Evolutionary conservation across 2,329 filamentous ascomycete species (phyloP).

Genomic region (Pseudonectria foliicola): DNA sequence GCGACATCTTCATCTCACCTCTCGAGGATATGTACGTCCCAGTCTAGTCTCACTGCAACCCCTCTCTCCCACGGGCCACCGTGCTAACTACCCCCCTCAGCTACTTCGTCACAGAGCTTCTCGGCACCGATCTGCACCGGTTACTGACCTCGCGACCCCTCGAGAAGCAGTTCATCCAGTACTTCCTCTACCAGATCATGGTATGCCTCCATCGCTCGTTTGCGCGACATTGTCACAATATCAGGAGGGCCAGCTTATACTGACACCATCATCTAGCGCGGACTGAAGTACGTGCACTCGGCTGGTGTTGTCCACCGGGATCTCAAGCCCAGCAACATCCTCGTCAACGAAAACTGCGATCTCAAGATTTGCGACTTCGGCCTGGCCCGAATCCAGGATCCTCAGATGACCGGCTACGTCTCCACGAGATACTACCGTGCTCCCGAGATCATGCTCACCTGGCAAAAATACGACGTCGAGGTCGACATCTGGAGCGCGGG

Average conservation of each 20-base stretch:
- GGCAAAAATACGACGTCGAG: conserved; percentile 99
- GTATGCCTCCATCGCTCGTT: conserved; percentile 44
- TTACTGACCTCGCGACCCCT: conserved; percentile 90
- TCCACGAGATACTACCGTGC: conserved; percentile 98
- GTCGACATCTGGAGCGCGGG: conserved; percentile 99
- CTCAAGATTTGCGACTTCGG: conserved; percentile 99
- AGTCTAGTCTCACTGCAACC: not conserved
- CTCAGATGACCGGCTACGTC: conserved; percentile 99
- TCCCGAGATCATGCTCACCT: conserved; percentile 99
- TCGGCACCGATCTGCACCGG: conserved; percentile 93
- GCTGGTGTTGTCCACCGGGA: conserved; percentile 97
- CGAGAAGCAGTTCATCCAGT: conserved; percentile 99
- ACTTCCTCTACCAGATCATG: conserved; percentile 98
- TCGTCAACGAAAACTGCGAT: conserved; percentile 99
- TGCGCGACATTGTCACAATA: not conserved
- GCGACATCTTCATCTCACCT: conserved; percentile 99
- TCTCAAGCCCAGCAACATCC: conserved; percentile 96
- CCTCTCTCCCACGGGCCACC: conserved; percentile 4
- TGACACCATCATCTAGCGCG: conserved; percentile 54
- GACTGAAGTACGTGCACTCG: conserved; percentile 97
- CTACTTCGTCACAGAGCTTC: conserved; percentile 96
- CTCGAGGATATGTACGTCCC: conserved; percentile 86
- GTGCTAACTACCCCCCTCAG: conserved; percentile 37
- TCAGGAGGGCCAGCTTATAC: conserved; percentile 2
- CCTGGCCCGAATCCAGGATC: conserved; percentile 93